Percentiles rank a stretch among this genome's conserved stretches.
Evolutionary conservation across 2,329 filamentous ascomycete species (phyloP).

Genomic region (Phaeosphaeriaceae sp.): DNA sequence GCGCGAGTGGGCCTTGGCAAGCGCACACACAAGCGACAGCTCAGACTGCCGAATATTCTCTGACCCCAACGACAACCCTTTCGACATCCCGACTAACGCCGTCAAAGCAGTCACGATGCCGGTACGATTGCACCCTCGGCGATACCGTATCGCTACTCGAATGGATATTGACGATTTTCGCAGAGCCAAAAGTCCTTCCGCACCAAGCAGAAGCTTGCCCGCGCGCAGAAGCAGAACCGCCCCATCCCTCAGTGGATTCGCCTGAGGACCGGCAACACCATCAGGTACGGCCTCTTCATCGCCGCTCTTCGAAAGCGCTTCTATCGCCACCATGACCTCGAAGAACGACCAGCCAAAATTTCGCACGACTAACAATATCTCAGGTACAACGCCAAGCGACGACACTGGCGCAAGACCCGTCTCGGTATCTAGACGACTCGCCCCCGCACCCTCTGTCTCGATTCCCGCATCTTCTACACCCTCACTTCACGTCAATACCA

Average conservation of each 20-base stretch:
- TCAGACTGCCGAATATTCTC: constrained; percentile 7
- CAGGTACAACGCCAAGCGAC: constrained; percentile 99
- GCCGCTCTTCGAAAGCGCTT: not conserved
- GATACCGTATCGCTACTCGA: not conserved
- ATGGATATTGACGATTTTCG: constrained; percentile 26
- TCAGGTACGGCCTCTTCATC: constrained; percentile 76
- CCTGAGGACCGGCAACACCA: constrained; percentile 97
- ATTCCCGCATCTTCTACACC: constrained; percentile 36
- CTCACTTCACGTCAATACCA: constrained; percentile 28
- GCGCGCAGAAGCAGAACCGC: constrained; percentile 99
- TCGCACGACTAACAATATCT: constrained; percentile 22
- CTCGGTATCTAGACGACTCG: constrained; percentile 89
- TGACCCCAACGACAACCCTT: constrained; percentile 33
- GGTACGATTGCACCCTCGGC: constrained; percentile 36
- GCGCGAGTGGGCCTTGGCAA: constrained; percentile 4
- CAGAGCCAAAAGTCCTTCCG: constrained; percentile 99
- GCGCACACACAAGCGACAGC: constrained; percentile 5
- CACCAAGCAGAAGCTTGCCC: constrained; percentile 99
- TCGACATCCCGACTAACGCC: constrained; percentile 44
- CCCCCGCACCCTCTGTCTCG: constrained; percentile 47
- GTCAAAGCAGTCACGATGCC: constrained; percentile 49
- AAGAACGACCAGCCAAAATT: not conserved
- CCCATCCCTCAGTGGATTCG: constrained; percentile 99
- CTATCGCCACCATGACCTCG: not conserved
- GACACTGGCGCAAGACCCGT: constrained; percentile 99